Conservation (phyloP, 176 grass and related monocot genomes). For the Aegilops tauschii region DNA sequence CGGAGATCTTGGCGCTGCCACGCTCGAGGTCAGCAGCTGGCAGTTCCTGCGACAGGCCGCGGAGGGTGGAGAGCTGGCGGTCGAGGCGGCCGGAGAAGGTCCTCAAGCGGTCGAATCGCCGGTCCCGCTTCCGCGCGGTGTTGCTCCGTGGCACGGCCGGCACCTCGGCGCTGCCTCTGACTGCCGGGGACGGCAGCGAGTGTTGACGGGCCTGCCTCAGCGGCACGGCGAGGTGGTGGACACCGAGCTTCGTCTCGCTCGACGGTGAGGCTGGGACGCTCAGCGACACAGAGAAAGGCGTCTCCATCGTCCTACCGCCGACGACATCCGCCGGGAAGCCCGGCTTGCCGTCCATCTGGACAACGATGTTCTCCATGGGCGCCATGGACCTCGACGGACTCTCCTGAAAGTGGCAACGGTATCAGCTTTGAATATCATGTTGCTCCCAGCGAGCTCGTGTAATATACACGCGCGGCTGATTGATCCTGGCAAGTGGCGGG, state of each 20-base stretch:
- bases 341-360: not conserved
- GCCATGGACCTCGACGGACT: not conserved
- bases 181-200: constrained; percentile 28
- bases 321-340: no score
- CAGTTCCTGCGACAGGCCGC: constrained; percentile 30
- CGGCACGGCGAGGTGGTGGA: no score
- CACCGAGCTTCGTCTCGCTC: not conserved
- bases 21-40: constrained; percentile 14
- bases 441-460: no score
- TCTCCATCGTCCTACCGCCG: no score
- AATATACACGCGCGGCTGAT: no score
- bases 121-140: constrained; percentile 45
- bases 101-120: constrained; percentile 68
- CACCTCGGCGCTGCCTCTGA: not conserved
- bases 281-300: no score
- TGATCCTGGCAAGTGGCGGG: no score
- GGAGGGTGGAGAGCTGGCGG: constrained; percentile 65
- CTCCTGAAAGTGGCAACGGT: not conserved
- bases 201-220: constrained; percentile 9
- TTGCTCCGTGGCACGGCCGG: constrained; percentile 2
- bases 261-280: no score
- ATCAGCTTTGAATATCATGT: no score
- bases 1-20: not conserved
- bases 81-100: constrained; percentile 82
- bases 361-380: not conserved